These are phyloP conservation scores for Sinapis alba DNA, from an alignment of 441 rosid species.

Conservation along the genomic window DNA sequence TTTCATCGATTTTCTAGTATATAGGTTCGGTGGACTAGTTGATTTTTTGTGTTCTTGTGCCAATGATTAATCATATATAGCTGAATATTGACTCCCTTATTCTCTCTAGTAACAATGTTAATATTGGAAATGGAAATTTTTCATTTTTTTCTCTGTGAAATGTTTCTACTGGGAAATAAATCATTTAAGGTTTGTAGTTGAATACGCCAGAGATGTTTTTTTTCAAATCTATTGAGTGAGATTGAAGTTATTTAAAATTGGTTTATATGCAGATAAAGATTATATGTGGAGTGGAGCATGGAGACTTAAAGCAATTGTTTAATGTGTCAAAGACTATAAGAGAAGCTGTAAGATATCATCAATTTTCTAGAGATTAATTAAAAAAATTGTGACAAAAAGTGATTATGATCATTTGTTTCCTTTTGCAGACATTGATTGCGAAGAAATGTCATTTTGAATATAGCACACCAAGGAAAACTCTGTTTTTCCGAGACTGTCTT, in stretches of 20 bases:
- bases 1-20: not conserved
- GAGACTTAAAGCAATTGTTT: conserved; percentile 70
- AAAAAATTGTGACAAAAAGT: not conserved
- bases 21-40: not conserved
- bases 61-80: not conserved
- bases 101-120: not conserved
- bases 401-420: conserved; percentile 1
- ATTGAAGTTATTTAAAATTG: conserved; percentile 1
- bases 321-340: conserved; percentile 66
- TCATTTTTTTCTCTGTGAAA: not conserved
- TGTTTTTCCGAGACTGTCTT: conserved; percentile 41
- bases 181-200: not conserved
- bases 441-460: conserved; percentile 62
- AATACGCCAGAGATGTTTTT: not conserved
- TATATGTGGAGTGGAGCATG: conserved; percentile 72
- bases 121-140: not conserved
- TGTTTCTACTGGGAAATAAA: not conserved
- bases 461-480: conserved; percentile 63
- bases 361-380: not conserved
- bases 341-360: conserved; percentile 62
- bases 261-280: conserved; percentile 55
- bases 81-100: not conserved
- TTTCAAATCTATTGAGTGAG: not conserved
- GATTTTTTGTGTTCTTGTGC: not conserved
- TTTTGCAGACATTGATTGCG: conserved; percentile 58